A percentile compares a stretch with the other conserved stretches of the same genome.
Conservation (phyloP, 192 early-diverging fungal genomes). For the Lunasporangiospora selenospora region DNA sequence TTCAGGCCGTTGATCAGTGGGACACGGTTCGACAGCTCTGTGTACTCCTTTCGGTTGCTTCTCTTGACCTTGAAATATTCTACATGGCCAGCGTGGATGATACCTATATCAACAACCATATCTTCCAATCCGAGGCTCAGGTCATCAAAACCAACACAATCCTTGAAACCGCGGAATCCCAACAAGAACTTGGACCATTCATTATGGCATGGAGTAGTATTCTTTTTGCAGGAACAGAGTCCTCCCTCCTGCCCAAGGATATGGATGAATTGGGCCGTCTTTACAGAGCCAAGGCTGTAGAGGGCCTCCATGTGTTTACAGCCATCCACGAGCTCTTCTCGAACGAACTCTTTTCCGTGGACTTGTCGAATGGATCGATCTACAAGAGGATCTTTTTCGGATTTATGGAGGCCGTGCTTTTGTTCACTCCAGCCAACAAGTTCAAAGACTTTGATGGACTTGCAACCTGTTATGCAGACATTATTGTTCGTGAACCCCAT, state of each 20-base stretch:
- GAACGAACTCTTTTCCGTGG: constrained; percentile 24
- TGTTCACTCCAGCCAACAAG: constrained; percentile 12
- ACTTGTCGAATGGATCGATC: constrained; percentile 7
- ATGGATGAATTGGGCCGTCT: not conserved
- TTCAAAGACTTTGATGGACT: constrained; percentile 43
- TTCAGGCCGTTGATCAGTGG: constrained; percentile 33
- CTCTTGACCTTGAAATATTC: constrained; percentile 38
- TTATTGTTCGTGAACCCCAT: constrained; percentile 15
- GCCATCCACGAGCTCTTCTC: constrained; percentile 17
- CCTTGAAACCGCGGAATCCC: constrained; percentile 30
- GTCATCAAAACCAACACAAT: constrained; percentile 37
- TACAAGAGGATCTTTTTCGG: constrained; percentile 29
- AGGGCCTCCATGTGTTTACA: constrained; percentile 19
- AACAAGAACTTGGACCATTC: constrained; percentile 41
- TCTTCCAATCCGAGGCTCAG: constrained; percentile 28
- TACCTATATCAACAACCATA: constrained; percentile 6
- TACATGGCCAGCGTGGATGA: constrained; percentile 11
- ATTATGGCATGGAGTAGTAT: constrained; percentile 56
- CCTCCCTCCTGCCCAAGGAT: not conserved
- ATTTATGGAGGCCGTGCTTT: constrained; percentile 22
- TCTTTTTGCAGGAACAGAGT: constrained; percentile 16
- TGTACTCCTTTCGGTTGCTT: constrained; percentile 33
- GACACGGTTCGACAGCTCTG: constrained; percentile 38
- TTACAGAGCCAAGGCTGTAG: constrained; percentile 8
- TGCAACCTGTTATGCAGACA: constrained; percentile 15